Conservation (phyloP, 164 flowering plant species). For the Vitis rotundifolia region DNA sequence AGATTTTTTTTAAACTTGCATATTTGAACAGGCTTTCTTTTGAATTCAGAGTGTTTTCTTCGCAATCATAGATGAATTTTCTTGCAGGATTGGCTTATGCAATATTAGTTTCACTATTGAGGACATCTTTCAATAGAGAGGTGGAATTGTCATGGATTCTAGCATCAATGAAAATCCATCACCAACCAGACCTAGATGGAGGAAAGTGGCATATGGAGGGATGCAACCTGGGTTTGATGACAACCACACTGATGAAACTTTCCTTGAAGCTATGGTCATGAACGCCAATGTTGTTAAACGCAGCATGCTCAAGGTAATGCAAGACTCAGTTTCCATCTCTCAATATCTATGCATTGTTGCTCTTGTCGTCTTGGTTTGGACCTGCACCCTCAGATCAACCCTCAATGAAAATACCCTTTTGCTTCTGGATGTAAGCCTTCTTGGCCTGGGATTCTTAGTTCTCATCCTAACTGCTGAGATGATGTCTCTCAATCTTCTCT, state of each 20-base stretch:
- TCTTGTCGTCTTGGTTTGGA: slow-evolving; percentile 89
- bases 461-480: slow-evolving; percentile 66
- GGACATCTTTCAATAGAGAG: background rate
- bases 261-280: slow-evolving; percentile 92
- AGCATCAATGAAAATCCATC: slow-evolving; percentile 15
- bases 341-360: slow-evolving; percentile 86
- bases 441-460: slow-evolving; percentile 70
- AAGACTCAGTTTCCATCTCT: slow-evolving; percentile 55
- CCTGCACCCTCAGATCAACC: slow-evolving; percentile 56
- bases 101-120: background rate
- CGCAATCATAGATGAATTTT: no score
- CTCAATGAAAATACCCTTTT: slow-evolving; percentile 63
- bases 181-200: slow-evolving; percentile 60
- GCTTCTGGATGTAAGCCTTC: slow-evolving; percentile 60
- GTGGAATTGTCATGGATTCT: slow-evolving; percentile 22
- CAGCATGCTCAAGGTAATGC: slow-evolving; percentile 45
- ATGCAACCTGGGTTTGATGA: slow-evolving; percentile 98
- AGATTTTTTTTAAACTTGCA: no score
- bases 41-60: no score
- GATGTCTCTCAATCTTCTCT: slow-evolving; percentile 54
- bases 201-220: slow-evolving; percentile 98
- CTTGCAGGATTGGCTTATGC: no score
- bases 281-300: slow-evolving; percentile 83
- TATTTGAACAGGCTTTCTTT: no score
- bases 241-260: slow-evolving; percentile 85